phyloP scores from a whole-genome alignment of 1,284 basidiomycete genomes.

The Papiliotrema flavescens region DNA sequence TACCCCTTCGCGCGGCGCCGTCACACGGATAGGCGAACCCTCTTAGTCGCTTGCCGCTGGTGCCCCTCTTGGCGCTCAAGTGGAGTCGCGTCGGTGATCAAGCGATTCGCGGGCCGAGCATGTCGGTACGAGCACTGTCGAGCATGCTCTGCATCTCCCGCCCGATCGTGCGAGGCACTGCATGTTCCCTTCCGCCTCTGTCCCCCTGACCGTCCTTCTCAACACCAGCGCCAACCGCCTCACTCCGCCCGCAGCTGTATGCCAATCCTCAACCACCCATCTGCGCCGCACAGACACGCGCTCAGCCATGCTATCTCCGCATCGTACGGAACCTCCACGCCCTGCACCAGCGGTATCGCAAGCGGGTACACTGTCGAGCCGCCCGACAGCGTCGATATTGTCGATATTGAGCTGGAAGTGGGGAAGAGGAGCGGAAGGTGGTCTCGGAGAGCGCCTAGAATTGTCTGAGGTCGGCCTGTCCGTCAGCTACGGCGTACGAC shows the following conservation, averaged over 20 bases:
- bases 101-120: too few species aligned
- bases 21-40: too few species aligned
- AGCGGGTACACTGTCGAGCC: conserved; percentile 36
- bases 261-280: conserved; percentile 90
- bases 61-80: too few species aligned
- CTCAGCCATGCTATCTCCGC: conserved; percentile 91
- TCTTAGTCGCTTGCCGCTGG: too few species aligned
- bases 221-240: background rate
- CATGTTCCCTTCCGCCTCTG: too few species aligned
- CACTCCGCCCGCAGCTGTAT: conserved; percentile 56
- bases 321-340: conserved; percentile 78
- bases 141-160: too few species aligned
- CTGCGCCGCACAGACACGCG: conserved; percentile 81
- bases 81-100: too few species aligned
- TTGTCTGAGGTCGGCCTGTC: conserved; percentile 51
- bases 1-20: too few species aligned
- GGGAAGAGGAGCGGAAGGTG: conserved; percentile 54
- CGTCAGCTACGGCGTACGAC: background rate
- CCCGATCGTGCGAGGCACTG: too few species aligned
- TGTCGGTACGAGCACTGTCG: too few species aligned
- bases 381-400: background rate
- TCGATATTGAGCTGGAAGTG: background rate
- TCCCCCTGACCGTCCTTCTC: too few species aligned
- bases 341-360: conserved; percentile 69
- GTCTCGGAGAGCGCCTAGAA: conserved; percentile 45